phyloP scores from a whole-genome alignment of 139 green algal genomes.

The Chlamydomonas asymmetrica region DNA sequence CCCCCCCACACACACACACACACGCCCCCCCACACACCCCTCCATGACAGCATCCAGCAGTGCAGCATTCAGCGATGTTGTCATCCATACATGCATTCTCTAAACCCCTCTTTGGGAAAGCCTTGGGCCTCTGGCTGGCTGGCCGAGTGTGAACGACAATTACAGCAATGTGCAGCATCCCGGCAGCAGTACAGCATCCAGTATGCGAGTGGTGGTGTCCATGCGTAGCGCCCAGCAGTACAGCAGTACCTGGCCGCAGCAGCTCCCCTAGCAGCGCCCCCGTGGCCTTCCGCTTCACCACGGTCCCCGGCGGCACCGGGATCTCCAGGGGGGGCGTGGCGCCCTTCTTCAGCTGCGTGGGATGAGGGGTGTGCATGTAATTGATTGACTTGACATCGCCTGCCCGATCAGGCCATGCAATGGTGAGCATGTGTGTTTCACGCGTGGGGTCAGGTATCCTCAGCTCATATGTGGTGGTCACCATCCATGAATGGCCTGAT shows the following conservation, averaged over 20 bases:
- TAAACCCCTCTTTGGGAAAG: not conserved
- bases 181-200: too few relatives aligned
- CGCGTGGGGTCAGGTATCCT: too few relatives aligned
- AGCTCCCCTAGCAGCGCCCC: slow-evolving; percentile 70
- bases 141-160: too few relatives aligned
- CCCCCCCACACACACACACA: slow-evolving; percentile 18
- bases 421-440: too few relatives aligned
- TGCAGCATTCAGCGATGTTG: too few relatives aligned
- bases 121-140: too few relatives aligned
- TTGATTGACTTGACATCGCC: not conserved
- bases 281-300: slow-evolving; percentile 68
- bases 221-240: not conserved
- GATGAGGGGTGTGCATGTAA: not conserved
- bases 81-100: not conserved
- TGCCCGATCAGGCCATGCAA: too few relatives aligned
- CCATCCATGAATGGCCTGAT: too few relatives aligned
- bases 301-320: slow-evolving; percentile 70
- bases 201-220: too few relatives aligned
- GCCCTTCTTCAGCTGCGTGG: slow-evolving; percentile 36
- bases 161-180: too few relatives aligned
- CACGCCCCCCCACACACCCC: slow-evolving; percentile 8
- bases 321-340: slow-evolving; percentile 53
- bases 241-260: slow-evolving; percentile 44
- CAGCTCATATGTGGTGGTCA: too few relatives aligned
- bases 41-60: not conserved